phyloP scores from a whole-genome alignment of 768 basidiomycete genomes.

The Pholiota molesta region DNA sequence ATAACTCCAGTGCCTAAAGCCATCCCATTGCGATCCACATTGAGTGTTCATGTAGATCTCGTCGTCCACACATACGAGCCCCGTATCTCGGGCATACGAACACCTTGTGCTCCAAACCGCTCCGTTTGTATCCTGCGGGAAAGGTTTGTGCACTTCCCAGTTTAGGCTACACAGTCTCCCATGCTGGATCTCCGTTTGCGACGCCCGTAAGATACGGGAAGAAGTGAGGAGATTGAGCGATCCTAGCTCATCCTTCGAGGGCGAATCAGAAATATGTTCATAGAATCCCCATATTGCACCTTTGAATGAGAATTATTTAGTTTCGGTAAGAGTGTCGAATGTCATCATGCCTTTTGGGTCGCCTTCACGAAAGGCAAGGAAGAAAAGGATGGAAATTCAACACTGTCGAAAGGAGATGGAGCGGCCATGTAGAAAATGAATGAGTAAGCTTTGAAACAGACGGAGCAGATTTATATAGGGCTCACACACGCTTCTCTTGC shows the following conservation, averaged over 20 bases:
- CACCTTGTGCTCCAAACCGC: constrained; percentile 23
- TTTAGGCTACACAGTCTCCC: constrained; percentile 26
- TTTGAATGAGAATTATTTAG: constrained; percentile 5
- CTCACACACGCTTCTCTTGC: not conserved
- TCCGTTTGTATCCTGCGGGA: constrained; percentile 18
- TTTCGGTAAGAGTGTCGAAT: too few relatives aligned
- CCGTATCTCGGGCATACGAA: constrained; percentile 17
- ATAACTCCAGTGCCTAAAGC: constrained; percentile 24
- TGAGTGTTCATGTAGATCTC: constrained; percentile 27
- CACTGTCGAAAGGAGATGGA: constrained; percentile 23
- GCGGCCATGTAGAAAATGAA: constrained; percentile 13
- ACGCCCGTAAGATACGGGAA: constrained; percentile 22
- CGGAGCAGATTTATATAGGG: not conserved
- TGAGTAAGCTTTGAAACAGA: not conserved
- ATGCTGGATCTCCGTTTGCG: constrained; percentile 21
- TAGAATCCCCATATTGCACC: constrained; percentile 31
- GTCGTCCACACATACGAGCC: constrained; percentile 23
- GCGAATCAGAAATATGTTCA: constrained; percentile 22
- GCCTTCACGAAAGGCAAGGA: constrained; percentile 23
- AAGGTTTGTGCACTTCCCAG: constrained; percentile 28
- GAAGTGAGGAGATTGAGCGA: constrained; percentile 27
- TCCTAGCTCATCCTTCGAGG: constrained; percentile 23
- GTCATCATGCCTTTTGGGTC: constrained; percentile 25
- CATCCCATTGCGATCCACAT: constrained; percentile 30
- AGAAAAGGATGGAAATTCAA: constrained; percentile 22